phyloP scores from a whole-genome alignment of 225 moss, liverwort and hornwort genomes.

The Polytrichum commune region DNA sequence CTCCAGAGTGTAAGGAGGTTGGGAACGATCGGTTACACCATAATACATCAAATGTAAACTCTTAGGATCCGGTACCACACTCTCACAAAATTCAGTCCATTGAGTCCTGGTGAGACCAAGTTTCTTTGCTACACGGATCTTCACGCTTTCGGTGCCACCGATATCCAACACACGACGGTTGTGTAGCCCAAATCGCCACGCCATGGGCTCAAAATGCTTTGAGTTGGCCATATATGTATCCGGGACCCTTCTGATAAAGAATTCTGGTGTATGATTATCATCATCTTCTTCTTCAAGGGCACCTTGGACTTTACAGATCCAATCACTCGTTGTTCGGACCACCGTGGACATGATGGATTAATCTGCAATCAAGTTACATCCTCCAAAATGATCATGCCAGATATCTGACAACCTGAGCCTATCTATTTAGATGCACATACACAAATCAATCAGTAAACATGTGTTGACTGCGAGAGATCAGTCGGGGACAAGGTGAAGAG shows the following conservation, averaged over 20 bases:
- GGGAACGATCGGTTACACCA: neutral
- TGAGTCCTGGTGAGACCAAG: constrained; percentile 1
- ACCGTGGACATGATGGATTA: neutral
- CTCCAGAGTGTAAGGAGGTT: neutral
- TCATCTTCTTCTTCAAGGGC: neutral
- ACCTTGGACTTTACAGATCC: neutral
- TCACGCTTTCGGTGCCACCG: neutral
- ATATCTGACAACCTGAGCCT: no score
- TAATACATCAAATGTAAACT: neutral
- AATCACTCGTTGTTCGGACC: neutral
- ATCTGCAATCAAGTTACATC: neutral
- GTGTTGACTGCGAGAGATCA: no score
- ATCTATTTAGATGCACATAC: no score
- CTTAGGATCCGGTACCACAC: neutral
- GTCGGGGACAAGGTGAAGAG: no score
- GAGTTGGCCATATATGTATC: neutral
- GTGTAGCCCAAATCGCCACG: neutral
- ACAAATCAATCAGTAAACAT: no score
- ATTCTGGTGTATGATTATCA: neutral
- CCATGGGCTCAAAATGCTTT: neutral
- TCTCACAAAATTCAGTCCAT: neutral
- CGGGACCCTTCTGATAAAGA: neutral
- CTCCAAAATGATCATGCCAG: no score
- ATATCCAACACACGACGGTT: neutral
- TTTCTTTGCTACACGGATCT: neutral